These are phyloP conservation scores for Phytophthora fragariaefolia DNA, from an alignment of 352 stramenopile genomes.

Conservation along the genomic window DNA sequence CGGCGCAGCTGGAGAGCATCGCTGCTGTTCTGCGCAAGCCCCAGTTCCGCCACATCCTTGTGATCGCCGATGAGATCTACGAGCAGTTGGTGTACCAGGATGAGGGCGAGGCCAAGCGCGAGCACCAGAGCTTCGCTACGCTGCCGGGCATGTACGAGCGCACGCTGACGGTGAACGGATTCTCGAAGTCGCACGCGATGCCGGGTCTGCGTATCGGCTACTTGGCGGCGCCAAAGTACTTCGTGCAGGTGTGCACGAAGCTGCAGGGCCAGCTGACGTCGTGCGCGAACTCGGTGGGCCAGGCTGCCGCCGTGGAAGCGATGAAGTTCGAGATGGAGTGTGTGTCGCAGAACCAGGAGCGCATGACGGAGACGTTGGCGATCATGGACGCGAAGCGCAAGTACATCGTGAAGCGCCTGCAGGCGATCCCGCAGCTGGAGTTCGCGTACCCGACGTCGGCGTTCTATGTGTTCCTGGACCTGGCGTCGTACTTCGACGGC, in stretches of 20 bases:
- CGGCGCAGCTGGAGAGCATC: slow-evolving; percentile 59
- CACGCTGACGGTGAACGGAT: slow-evolving; percentile 96
- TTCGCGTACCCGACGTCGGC: slow-evolving; percentile 92
- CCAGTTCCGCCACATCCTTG: slow-evolving; percentile 77
- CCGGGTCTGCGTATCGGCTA: slow-evolving; percentile 95
- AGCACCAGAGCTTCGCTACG: slow-evolving; percentile 75
- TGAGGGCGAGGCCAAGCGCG: slow-evolving; percentile 55
- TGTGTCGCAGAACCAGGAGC: slow-evolving; percentile 49
- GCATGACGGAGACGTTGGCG: slow-evolving; percentile 58
- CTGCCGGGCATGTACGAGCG: slow-evolving; percentile 89
- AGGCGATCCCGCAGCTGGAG: slow-evolving; percentile 84
- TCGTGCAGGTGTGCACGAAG: slow-evolving; percentile 90
- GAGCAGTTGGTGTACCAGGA: slow-evolving; percentile 94
- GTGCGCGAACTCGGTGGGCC: slow-evolving; percentile 92
- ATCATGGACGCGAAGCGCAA: slow-evolving; percentile 90
- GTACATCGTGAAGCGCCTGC: slow-evolving; percentile 87
- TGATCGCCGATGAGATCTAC: slow-evolving; percentile 97
- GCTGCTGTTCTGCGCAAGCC: slow-evolving; percentile 64
- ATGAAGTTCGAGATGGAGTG: slow-evolving; percentile 87
- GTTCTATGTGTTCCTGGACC: slow-evolving; percentile 96
- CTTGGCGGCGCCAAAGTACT: slow-evolving; percentile 78
- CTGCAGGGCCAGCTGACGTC: slow-evolving; percentile 97
- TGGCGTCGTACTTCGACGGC: slow-evolving; percentile 83
- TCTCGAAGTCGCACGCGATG: slow-evolving; percentile 98
- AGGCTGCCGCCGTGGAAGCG: slow-evolving; percentile 92